Percentiles rank a stretch among this genome's conserved stretches.
phyloP scores from a whole-genome alignment of 164 flowering plant genomes.

The Macadamia tetraphylla region DNA sequence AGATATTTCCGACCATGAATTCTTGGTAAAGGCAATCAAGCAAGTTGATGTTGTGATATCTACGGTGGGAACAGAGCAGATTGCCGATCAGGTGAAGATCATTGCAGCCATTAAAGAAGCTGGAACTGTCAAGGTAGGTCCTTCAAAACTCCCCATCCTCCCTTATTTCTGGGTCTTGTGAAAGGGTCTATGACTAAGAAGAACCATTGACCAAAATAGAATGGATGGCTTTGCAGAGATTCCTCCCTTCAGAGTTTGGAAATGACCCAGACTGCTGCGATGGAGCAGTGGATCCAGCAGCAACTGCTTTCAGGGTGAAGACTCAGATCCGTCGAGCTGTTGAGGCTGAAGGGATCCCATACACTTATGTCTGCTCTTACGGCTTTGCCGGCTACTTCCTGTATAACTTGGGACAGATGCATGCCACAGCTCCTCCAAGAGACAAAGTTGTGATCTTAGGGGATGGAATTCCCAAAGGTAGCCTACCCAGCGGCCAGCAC shows the following conservation, averaged over 20 bases:
- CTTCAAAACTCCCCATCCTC: too few species aligned
- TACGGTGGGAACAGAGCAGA: too few species aligned
- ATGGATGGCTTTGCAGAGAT: slow-evolving; percentile 19
- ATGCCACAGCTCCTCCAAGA: slow-evolving; percentile 26
- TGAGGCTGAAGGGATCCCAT: slow-evolving; percentile 36
- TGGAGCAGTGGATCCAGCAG: slow-evolving; percentile 35
- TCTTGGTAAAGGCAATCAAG: too few species aligned
- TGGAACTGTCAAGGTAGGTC: too few species aligned
- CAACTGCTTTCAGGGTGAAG: slow-evolving; percentile 17
- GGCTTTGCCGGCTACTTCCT: slow-evolving; percentile 29
- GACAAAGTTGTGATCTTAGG: slow-evolving; percentile 34
- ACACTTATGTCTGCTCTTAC: slow-evolving; percentile 28
- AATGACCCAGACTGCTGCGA: slow-evolving; percentile 31
- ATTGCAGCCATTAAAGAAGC: too few species aligned
- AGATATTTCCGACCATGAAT: too few species aligned
- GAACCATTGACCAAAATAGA: too few species aligned
- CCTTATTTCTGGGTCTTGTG: too few species aligned
- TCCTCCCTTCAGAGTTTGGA: slow-evolving; percentile 44
- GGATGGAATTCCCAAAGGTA: slow-evolving; percentile 34
- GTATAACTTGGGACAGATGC: slow-evolving; percentile 21
- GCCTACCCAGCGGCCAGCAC: neutral
- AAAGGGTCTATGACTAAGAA: too few species aligned
- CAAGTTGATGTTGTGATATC: too few species aligned
- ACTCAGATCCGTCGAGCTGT: slow-evolving; percentile 21
- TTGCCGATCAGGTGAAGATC: too few species aligned